Evolutionary conservation across 768 basidiomycete genomes (phyloP), one percentile per base, ranked within the genome.

Genomic region (Peribolospora kevripleyi): DNA sequence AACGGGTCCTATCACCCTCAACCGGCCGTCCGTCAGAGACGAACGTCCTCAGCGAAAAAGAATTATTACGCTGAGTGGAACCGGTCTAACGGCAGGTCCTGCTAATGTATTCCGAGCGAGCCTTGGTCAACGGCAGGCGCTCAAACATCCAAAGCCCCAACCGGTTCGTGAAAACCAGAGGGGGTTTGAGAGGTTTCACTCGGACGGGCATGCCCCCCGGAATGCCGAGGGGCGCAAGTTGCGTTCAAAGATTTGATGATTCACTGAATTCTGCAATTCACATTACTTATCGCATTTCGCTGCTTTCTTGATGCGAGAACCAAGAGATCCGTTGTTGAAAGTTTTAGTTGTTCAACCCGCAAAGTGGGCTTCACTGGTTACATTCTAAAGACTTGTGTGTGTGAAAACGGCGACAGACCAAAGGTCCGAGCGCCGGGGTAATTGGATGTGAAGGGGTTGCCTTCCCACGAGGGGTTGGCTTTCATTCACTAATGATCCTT

Each of bases 201-300:
- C 77, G 77, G 78, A 78, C 78, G 74, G 75, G 74, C 75, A 75
- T 78, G 73, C 79, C 72, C 75, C 70, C 73, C 73, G 72, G 76
- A 79, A 76, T 78, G 75, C 77, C 76, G 75, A 73, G 71, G 74
- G 73, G 78, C 72, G 75, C 77, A 80, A 79, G 76, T 70, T 79
- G 79, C 76, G 74, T 79, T 79, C 77, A 79, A 80, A 79, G 76
- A 78, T 76, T 80, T 75, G 75, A 80, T 78, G 77, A 78, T 78
- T 78, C 76, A 78, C 76, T 76, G 75, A 75, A 76, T 75, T 77
- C 76, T 76, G 76, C 76, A 78, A 78, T 78, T 79, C 78, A 79
- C 77, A 80, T 78, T 78, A 79, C 76, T 73, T 79, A 76, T 79
- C 75, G 74, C 78, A 75, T 74, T 78, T 79, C 73, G 75, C 78